A percentile compares a stretch with the other conserved stretches of the same genome.
Conservation (phyloP, 805 yeast genomes). For the Lipomyces mesembrius region DNA sequence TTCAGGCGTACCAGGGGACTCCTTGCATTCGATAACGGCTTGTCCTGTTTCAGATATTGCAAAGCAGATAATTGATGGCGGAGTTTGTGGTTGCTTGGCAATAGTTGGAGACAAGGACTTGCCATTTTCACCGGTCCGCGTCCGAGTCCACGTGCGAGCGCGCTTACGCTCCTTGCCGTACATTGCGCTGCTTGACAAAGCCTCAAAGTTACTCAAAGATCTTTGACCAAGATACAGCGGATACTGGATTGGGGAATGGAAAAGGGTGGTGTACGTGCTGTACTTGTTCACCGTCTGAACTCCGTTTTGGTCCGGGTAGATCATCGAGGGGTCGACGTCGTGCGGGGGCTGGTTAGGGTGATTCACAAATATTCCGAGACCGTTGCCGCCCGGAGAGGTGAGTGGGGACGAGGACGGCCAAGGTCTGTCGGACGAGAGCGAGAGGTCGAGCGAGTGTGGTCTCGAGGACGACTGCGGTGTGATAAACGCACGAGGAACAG, state of each 20-base stretch:
- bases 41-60: constrained; percentile 25
- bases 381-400: constrained; percentile 21
- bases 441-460: neutral
- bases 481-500: constrained; percentile 11
- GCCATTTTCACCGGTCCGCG: neutral
- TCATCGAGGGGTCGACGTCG: constrained; percentile 28
- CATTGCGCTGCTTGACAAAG: constrained; percentile 15
- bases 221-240: constrained; percentile 33
- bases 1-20: constrained; percentile 4
- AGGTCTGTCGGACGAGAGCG: constrained; percentile 13
- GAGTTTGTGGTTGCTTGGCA: neutral
- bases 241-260: constrained; percentile 32
- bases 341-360: constrained; percentile 10
- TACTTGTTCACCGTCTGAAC: neutral
- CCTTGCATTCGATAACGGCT: constrained; percentile 22
- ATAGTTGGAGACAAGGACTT: neutral
- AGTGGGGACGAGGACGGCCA: constrained; percentile 19
- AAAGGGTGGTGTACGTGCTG: constrained; percentile 21
- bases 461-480: constrained; percentile 30
- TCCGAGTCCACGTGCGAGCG: neutral
- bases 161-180: constrained; percentile 1
- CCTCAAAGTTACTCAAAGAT: constrained; percentile 27
- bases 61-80: constrained; percentile 9
- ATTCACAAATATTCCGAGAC: constrained; percentile 34
- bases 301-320: constrained; percentile 11